Evolutionary conservation across 2,329 filamentous ascomycete species (phyloP), one percentile per base, ranked within the genome.

Genomic region (Cladobotryum protrusum): DNA sequence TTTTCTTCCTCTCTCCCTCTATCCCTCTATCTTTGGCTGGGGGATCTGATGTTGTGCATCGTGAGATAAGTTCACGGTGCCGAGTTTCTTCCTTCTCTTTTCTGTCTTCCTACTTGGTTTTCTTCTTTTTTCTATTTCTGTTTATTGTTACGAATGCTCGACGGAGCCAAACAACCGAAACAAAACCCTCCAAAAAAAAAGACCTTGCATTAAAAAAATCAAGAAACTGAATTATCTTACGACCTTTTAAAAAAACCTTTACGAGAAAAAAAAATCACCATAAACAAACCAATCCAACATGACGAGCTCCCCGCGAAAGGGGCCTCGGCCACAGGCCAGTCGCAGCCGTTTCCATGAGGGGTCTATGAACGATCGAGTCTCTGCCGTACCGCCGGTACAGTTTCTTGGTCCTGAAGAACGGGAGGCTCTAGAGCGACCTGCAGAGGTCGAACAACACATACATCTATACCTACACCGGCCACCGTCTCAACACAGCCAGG

Each of bases 301-400:
- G 37, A 68, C 64, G 63, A 61, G 59, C 48, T 60, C 61, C 11
- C 60, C 63, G 34, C 52, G 51, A 52, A 50, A 63, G 53, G 63
- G 68, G 52, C 63, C 70, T 53, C 68, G 59, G 59, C 32, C 55
- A 53, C 49, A 65, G 58, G 53, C 45, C 40, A 53, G 46, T 12
- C 67, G 66, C 57, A 72, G 81, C 71, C 64, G 82, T 69, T 74
- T 95, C 78, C 61, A 85, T 35, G 90, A 96, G 69, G 90, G 86
- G 37, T 92, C 86, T 61, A 92, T 96, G 87, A 89, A 85, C 61
- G 88, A 95, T 67, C 83, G 87, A 56, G 74, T 80, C 32, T 91
- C 86, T 61, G 77, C 81, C 52, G 79, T 76, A 52, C 89, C 89
- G 24, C 87, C 87, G 0, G 75, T 78, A 41, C 76, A 81, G 37